Conservation (phyloP, 2,329 filamentous ascomycete species). For the Penicillium hordei region DNA sequence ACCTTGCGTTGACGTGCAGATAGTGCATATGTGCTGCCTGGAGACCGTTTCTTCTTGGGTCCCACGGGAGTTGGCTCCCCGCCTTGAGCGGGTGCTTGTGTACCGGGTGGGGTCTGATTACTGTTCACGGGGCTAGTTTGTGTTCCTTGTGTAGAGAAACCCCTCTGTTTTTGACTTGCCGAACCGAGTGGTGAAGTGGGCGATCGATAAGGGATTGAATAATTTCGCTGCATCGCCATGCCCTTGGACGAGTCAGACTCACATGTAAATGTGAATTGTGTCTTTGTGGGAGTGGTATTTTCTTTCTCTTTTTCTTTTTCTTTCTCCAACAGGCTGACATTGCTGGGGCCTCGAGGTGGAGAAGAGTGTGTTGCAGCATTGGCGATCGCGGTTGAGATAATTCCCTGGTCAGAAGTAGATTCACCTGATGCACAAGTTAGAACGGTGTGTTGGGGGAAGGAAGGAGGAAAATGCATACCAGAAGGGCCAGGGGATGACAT, state of each 20-base stretch:
- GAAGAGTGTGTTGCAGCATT: slow-evolving; percentile 72
- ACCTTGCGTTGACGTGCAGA: slow-evolving; percentile 77
- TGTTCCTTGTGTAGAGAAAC: slow-evolving; percentile 54
- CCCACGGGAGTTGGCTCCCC: slow-evolving; percentile 50
- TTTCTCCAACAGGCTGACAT: slow-evolving; percentile 74
- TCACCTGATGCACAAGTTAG: slow-evolving; percentile 33
- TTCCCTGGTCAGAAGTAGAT: slow-evolving; percentile 62
- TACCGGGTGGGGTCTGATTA: slow-evolving; percentile 25
- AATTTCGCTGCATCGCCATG: slow-evolving; percentile 67
- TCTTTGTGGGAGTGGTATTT: slow-evolving; percentile 66
- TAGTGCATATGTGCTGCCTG: slow-evolving; percentile 68
- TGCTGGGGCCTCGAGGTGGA: slow-evolving; percentile 67
- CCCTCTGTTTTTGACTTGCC: slow-evolving; percentile 37
- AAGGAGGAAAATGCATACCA: slow-evolving; percentile 27
- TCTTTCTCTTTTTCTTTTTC: slow-evolving; percentile 72
- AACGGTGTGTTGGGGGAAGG: not conserved
- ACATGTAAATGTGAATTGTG: slow-evolving; percentile 95
- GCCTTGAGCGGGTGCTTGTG: slow-evolving; percentile 38
- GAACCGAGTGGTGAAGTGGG: slow-evolving; percentile 36
- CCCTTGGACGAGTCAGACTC: slow-evolving; percentile 83
- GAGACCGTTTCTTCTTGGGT: slow-evolving; percentile 65
- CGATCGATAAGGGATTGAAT: slow-evolving; percentile 40
- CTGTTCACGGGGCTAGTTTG: slow-evolving; percentile 52
- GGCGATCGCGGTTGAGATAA: slow-evolving; percentile 89
- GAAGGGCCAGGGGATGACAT: slow-evolving; percentile 44